phyloP scores from a whole-genome alignment of 2,329 filamentous ascomycete species.

The Penicillium sp. region DNA sequence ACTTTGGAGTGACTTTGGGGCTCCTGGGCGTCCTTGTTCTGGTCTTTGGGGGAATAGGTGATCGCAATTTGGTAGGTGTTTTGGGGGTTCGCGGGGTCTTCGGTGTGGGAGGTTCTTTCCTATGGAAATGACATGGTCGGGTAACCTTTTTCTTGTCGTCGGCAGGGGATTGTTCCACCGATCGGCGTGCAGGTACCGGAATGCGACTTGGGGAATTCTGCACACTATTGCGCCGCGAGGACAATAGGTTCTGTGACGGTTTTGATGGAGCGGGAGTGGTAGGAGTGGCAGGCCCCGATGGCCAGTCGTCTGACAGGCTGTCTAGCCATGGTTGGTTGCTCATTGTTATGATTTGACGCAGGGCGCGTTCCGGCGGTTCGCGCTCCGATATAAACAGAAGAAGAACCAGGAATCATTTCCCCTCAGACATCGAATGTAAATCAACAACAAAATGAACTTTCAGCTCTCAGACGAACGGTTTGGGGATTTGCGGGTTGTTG shows the following conservation, averaged over 20 bases:
- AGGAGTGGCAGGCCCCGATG: constrained; percentile 38
- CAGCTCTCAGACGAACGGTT: neutral
- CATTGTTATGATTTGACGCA: constrained; percentile 28
- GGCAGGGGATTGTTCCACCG: constrained; percentile 29
- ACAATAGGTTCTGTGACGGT: constrained; percentile 26
- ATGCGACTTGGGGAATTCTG: constrained; percentile 41
- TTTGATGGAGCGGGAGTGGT: constrained; percentile 28
- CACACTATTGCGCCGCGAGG: constrained; percentile 25
- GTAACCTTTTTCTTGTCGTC: constrained; percentile 33
- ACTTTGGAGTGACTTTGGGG: constrained; percentile 24
- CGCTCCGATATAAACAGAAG: constrained; percentile 6
- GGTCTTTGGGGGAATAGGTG: constrained; percentile 26
- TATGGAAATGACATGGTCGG: constrained; percentile 37
- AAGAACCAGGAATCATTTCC: neutral
- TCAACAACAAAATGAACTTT: constrained; percentile 51
- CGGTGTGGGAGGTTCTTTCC: constrained; percentile 33
- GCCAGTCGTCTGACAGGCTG: constrained; percentile 47
- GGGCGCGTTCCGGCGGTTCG: constrained; percentile 13
- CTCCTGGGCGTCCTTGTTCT: constrained; percentile 20
- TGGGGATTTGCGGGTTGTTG: constrained; percentile 12
- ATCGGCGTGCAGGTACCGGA: constrained; percentile 38
- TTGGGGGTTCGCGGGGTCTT: constrained; percentile 34
- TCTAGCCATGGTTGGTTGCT: constrained; percentile 44
- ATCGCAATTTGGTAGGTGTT: constrained; percentile 29
- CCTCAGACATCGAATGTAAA: constrained; percentile 23